Base-by-base conservation (phyloP, 495 filamentous ascomycete genomes). In the Aspergillus affinis region DNA sequence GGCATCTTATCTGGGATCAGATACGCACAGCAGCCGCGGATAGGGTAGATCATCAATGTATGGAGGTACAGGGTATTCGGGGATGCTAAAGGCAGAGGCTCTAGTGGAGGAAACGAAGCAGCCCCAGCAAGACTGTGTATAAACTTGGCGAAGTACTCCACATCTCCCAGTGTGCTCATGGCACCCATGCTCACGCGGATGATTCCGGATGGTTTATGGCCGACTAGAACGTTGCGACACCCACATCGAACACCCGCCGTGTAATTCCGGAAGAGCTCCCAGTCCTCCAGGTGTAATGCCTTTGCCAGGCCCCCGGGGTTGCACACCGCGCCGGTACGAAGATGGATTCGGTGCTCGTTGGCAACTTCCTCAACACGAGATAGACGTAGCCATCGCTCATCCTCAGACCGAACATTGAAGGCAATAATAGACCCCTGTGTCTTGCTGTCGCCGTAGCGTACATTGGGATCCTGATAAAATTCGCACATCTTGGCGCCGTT, bases 171-270 rank as follows among this genome's bases (percentile, higher is more conserved):
- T 2, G 82, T 89, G 60, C 84, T 88, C 87, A 90, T 90, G 4
- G 88, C 89, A 5, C 89, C 89, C 7, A 92, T 70, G 61, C 86
- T 89, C 5, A 82, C 84, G 10, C 89, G 77, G 5, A 89, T 82
- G 29, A 91, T 80, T 0, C 89, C 86, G 36, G 84, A 86, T 9
- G 86, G 78, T 66, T 83, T 80, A 20, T 82, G 81, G 32, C 75
- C 65, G 8, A 85, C 74, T 49, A 86, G 67, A 51, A 80, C 72
- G n/a, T 69, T 70, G 19, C 82, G 81, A 44, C 79, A 72, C 6
- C 77, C 78, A 62, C 88, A 91, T 36, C 85, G 79, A 71, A 88
- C 86, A 1, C 88, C 89, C 8, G 82, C 80, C 7, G 81, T 83
- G 60, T 81, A 84, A 9, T 84, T 83, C 2, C 81, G 75, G 61